Evolutionary conservation across 2,329 filamentous ascomycete genomes (phyloP), one percentile per base, ranked within the genome.

Genomic region (Exophiala xenobiotica): DNA sequence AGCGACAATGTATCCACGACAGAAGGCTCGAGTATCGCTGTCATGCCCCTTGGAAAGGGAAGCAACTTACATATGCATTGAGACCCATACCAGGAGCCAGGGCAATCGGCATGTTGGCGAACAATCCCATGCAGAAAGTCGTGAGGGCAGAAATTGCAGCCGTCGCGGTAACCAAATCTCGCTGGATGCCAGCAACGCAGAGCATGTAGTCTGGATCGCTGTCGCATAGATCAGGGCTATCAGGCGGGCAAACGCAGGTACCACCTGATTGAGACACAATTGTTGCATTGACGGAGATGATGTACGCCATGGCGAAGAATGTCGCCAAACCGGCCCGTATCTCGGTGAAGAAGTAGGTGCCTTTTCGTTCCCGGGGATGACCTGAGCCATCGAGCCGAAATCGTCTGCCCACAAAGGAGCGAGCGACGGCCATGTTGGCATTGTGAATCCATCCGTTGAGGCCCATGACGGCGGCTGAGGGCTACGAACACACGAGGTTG

Each of bases 381-480:
- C 88, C 88, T 31, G 81, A 90, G 59, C 87, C 87, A 56, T 95
- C 88, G 33, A 95, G 81, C 60, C 83, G 81, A 72, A 95, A 95
- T 74, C 84, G 87, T 60, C 77, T 75, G 56, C 88, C 88, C 53
- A 90, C 77, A 26, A 77, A 68, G 65, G 83, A 85, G 57, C 71
- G 73, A 54, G 87, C 88, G 60, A 90, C 78, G 54, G 72, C 76
- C 57, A 64, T 63, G 66, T 86, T 83, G 66, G 74, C 63, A 3
- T 64, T 73, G 11, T 81, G 68, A 46, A 75, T 64, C 76, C 41
- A 47, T 20, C 53, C 52, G 52, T 55, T 55, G 49, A 40, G 19
- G 23, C 53, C 54, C 54, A 56, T 56, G 1, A 1, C 40, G 18
- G 33, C 44, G 31, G 11, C 8, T 23, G 12, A 20, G 39, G n/a